phyloP scores from a whole-genome alignment of 148 eudicot species.

The Rhododendron kiyosumense region DNA sequence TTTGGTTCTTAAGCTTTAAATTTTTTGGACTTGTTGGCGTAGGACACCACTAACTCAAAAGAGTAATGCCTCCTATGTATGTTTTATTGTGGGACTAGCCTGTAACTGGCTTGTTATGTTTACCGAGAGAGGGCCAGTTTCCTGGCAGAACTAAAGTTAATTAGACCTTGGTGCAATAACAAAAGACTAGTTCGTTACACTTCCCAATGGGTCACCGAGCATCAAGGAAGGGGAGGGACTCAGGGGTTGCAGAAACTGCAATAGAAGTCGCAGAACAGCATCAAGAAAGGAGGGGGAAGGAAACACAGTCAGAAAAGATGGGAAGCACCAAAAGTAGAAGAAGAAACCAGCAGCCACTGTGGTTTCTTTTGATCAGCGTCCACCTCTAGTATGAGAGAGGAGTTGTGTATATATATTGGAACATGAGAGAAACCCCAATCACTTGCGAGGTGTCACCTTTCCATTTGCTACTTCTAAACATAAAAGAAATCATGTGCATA shows the following conservation, averaged over 20 bases:
- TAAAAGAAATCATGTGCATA: too few species aligned
- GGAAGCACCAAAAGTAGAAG: too few species aligned
- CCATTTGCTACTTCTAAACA: neutral
- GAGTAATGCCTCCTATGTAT: neutral
- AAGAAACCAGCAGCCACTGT: too few species aligned
- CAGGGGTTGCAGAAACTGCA: too few species aligned
- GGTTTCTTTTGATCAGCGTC: neutral
- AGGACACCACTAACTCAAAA: too few species aligned
- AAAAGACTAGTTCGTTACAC: too few species aligned
- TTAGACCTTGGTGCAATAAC: too few species aligned
- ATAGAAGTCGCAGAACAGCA: too few species aligned
- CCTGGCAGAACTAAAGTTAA: neutral
- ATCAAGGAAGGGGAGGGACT: too few species aligned
- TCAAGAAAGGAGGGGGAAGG: too few species aligned
- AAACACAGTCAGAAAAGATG: too few species aligned
- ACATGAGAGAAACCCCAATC: neutral
- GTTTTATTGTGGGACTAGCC: neutral
- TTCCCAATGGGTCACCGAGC: too few species aligned
- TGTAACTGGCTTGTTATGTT: neutral
- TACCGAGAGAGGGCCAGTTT: neutral
- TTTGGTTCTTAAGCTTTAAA: neutral
- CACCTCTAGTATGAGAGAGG: neutral
- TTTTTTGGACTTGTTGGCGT: neutral
- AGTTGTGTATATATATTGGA: neutral
- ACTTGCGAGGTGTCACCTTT: neutral